Evolutionary conservation across 129 eudicot genomes (phyloP).

Genomic region (Centrapalus pauciflorus): DNA sequence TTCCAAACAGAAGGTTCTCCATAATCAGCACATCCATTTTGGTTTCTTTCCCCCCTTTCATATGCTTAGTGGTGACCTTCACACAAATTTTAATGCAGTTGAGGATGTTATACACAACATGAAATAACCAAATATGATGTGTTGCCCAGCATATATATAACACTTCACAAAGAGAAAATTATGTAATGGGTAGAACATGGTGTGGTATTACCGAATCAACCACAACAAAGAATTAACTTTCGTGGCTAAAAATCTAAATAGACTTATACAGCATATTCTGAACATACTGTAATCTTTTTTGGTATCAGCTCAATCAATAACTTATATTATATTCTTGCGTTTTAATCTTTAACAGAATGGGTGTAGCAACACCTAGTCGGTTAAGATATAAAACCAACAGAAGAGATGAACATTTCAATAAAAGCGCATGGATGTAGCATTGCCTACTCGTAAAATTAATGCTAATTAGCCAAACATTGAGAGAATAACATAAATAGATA

Average conservation of each 20-base stretch:
- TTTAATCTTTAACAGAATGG: too few relatives aligned
- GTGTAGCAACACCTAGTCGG: too few relatives aligned
- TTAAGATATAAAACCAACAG: neutral
- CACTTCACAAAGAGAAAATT: too few relatives aligned
- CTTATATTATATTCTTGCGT: too few relatives aligned
- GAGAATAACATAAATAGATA: neutral
- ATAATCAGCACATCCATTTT: constrained; percentile 95
- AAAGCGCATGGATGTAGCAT: neutral
- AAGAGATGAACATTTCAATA: neutral
- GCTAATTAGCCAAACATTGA: neutral
- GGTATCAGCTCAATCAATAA: too few relatives aligned
- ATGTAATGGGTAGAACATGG: too few relatives aligned
- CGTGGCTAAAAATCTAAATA: too few relatives aligned
- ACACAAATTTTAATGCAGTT: neutral
- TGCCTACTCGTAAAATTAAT: neutral
- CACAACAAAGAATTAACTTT: neutral
- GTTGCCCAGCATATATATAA: too few relatives aligned
- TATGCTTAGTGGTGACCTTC: constrained; percentile 71
- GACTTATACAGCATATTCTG: too few relatives aligned
- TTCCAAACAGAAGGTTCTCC: constrained; percentile 92
- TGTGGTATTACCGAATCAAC: too few relatives aligned
- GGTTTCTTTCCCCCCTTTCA: constrained; percentile 87
- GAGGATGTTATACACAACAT: neutral
- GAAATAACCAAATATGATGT: neutral
- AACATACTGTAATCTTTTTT: too few relatives aligned